Conservation (phyloP, 371 early-diverging fungal genomes). For the Rhizopus stolonifer region DNA sequence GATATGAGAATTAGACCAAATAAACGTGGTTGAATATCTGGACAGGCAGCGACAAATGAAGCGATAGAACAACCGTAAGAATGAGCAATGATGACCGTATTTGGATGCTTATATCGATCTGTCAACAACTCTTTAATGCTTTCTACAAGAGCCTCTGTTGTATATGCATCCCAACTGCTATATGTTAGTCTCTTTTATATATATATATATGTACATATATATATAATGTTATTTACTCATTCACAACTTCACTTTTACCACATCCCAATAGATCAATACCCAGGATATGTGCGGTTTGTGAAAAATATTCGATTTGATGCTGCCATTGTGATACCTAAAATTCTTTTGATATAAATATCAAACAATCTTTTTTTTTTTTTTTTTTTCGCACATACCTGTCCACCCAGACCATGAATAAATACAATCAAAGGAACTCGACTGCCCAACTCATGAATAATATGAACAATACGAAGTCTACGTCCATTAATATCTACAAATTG, state of each 20-base stretch:
- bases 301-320: conserved; percentile 67
- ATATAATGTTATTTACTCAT: conserved; percentile 49
- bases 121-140: conserved; percentile 53
- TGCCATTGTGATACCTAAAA: conserved; percentile 67
- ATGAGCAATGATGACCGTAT: conserved; percentile 64
- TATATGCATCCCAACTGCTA: conserved; percentile 55
- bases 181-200: not conserved
- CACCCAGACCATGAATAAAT: conserved; percentile 74
- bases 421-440: conserved; percentile 66
- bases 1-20: conserved; percentile 63
- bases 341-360: not conserved
- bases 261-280: conserved; percentile 70
- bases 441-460: conserved; percentile 67
- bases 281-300: conserved; percentile 64
- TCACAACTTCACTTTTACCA: conserved; percentile 59
- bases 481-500: conserved; percentile 58
- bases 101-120: conserved; percentile 60
- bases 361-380: conserved; percentile 8
- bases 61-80: conserved; percentile 72
- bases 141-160: conserved; percentile 53
- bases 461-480: conserved; percentile 62
- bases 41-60: conserved; percentile 48
- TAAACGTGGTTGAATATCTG: conserved; percentile 31
- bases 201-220: not conserved
- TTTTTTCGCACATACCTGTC: conserved; percentile 65